Evolutionary conservation across 2,329 filamentous ascomycete species (phyloP).

Genomic region (Aspergillus terreus): DNA sequence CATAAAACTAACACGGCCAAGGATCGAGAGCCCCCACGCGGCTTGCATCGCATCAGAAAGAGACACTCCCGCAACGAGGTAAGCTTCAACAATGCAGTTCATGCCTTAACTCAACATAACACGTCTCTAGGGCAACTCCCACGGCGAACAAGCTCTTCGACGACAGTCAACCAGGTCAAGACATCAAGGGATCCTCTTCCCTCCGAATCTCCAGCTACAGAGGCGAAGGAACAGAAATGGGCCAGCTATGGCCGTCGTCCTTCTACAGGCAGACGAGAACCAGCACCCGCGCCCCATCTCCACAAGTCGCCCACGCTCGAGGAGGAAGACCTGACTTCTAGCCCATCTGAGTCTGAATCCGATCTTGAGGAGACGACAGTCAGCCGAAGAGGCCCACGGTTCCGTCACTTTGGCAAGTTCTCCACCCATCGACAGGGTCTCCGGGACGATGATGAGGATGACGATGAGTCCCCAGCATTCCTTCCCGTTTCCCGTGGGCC

Average conservation of each 20-base stretch:
- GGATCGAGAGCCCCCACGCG: constrained; percentile 39
- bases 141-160: constrained; percentile 29
- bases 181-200: constrained; percentile 20
- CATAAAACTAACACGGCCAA: constrained; percentile 11
- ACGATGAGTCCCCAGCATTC: constrained; percentile 46
- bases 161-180: constrained; percentile 27
- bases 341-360: constrained; percentile 28
- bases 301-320: constrained; percentile 29
- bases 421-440: constrained; percentile 33
- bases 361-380: constrained; percentile 25
- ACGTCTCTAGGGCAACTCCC: constrained; percentile 7
- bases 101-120: neutral
- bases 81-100: constrained; percentile 5
- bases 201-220: constrained; percentile 20
- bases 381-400: constrained; percentile 23
- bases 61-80: constrained; percentile 26
- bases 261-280: constrained; percentile 24
- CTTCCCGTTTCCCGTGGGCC: constrained; percentile 35
- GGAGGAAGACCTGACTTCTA: constrained; percentile 32
- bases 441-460: constrained; percentile 39
- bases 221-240: constrained; percentile 22
- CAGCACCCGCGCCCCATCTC: constrained; percentile 16
- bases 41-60: constrained; percentile 34
- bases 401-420: constrained; percentile 38
- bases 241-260: constrained; percentile 20